A percentile compares a stretch with the other conserved stretches of the same genome.
These are phyloP conservation scores for Tulasnella sp. DNA, from an alignment of 768 basidiomycete species.

Conservation along the genomic window DNA sequence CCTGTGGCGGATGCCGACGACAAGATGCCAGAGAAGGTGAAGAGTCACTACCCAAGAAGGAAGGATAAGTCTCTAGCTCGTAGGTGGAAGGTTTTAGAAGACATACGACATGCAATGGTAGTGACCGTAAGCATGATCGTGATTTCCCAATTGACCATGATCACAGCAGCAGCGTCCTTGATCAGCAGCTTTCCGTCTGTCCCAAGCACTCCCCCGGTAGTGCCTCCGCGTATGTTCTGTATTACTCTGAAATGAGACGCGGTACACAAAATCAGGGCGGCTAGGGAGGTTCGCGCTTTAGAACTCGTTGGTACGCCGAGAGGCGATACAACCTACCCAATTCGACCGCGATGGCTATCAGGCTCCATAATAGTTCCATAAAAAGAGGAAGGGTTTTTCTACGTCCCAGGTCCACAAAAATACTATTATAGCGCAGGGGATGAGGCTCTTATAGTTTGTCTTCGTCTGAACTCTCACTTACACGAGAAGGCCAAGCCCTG, in stretches of 20 bases:
- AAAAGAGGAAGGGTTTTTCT: conserved; percentile 2
- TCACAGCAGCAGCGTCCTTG: conserved; percentile 14
- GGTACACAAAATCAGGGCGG: background rate
- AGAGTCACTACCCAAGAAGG: background rate
- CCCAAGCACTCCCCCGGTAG: background rate
- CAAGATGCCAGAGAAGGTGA: conserved; percentile 23
- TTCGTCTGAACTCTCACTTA: background rate
- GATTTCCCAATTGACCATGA: conserved; percentile 9
- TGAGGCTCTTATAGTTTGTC: background rate
- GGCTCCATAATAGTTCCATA: background rate
- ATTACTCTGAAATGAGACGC: background rate
- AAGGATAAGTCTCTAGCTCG: background rate
- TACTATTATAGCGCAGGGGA: background rate
- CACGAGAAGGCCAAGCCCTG: background rate
- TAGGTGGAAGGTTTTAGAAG: background rate
- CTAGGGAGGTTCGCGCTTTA: background rate
- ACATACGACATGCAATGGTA: background rate
- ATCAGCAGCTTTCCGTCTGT: conserved; percentile 10
- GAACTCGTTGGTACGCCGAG: background rate
- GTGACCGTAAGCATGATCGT: background rate
- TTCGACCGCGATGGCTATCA: background rate
- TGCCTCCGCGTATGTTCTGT: background rate
- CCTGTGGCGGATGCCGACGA: conserved; percentile 21
- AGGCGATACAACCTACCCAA: background rate
- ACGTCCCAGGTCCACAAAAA: background rate